Base-by-base conservation (phyloP, 306 rosid species). In the Cucurbita pepo region DNA sequence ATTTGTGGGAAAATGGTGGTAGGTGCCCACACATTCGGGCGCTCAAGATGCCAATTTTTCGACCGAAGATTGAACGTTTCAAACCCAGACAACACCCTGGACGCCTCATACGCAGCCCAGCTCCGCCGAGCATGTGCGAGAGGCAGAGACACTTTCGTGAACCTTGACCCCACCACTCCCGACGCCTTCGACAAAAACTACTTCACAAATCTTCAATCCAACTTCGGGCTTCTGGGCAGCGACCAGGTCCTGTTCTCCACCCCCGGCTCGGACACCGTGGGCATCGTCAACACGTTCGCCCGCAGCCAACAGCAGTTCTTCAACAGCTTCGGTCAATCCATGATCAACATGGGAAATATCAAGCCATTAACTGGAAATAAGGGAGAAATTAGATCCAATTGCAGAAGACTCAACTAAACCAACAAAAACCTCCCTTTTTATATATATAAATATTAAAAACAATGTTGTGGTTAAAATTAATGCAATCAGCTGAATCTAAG, bases 11-110 rank as follows among this genome's bases (percentile, higher is more conserved):
- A 30, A 30, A 30, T 30, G 34, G 34, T 3, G 34, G 34, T 30
- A 84, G 86, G 88, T 58, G 85, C 83, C 13, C 89, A 85, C 51
- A 80, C 87, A 7, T 82, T 85, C 30, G 89, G 89, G 2, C 63
- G 80, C 37, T 82, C 85, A 34, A 72, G 72, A 36, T 85, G 87
- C 44, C 0, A 2, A 4, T 7, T 60, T 2, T 80, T 85, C 45
- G 7, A 7, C 8, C 19, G 8, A 1, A 77, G 85, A 1, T 62
- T 83, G 10, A 56, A 22, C 67, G 74, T 60, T 0, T 59, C 78
- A 10, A 56, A 9, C 45, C 81, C 89, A 0, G 89, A 85, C 59
- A 77, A 85, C 2, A 57, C 21, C 67, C 10, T 83, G 0, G 72
- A 81, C 71, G 1, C 85, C 4, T 60, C 71, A 1, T 79, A 78